Conservation (phyloP, 2,329 filamentous ascomycete genomes). For the Emmonsiellopsis sp. region DNA sequence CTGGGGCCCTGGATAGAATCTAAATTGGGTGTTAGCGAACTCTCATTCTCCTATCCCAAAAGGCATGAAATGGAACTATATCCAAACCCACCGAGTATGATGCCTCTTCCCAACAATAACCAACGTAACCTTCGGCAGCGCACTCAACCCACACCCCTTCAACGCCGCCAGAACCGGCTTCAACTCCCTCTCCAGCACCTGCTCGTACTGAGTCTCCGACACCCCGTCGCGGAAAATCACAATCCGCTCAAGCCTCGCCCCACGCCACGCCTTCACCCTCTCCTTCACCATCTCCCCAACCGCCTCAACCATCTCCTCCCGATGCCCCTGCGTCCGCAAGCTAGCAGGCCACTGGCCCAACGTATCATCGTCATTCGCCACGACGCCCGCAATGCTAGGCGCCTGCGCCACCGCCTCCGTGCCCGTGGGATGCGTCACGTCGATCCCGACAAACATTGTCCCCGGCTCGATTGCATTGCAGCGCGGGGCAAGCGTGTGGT, state of each 20-base stretch:
- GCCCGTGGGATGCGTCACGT: slow-evolving; percentile 75
- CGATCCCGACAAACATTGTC: slow-evolving; percentile 80
- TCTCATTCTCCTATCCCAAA: no score
- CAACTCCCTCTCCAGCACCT: slow-evolving; percentile 60
- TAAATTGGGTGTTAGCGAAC: background rate
- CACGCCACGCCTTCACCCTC: slow-evolving; percentile 56
- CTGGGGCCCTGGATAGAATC: slow-evolving; percentile 59
- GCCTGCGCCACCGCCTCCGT: slow-evolving; percentile 48
- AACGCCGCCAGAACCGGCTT: slow-evolving; percentile 49
- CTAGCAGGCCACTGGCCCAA: slow-evolving; percentile 71
- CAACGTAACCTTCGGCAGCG: slow-evolving; percentile 56
- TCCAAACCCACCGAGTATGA: slow-evolving; percentile 51
- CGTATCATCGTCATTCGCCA: slow-evolving; percentile 60
- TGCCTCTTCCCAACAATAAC: slow-evolving; percentile 82
- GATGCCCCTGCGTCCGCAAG: slow-evolving; percentile 53
- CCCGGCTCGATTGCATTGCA: slow-evolving; percentile 36
- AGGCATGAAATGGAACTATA: no score
- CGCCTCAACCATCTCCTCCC: slow-evolving; percentile 61
- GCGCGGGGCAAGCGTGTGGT: slow-evolving; percentile 53
- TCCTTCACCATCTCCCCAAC: slow-evolving; percentile 53
- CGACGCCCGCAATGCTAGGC: slow-evolving; percentile 71
- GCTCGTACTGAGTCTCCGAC: slow-evolving; percentile 70
- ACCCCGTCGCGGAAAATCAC: slow-evolving; percentile 84
- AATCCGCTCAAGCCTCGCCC: slow-evolving; percentile 61
- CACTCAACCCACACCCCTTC: slow-evolving; percentile 43